A percentile compares a stretch with the other conserved stretches of the same genome.
Conservation (phyloP, 1,284 basidiomycete genomes). For the Rhodotorula glutinis region DNA sequence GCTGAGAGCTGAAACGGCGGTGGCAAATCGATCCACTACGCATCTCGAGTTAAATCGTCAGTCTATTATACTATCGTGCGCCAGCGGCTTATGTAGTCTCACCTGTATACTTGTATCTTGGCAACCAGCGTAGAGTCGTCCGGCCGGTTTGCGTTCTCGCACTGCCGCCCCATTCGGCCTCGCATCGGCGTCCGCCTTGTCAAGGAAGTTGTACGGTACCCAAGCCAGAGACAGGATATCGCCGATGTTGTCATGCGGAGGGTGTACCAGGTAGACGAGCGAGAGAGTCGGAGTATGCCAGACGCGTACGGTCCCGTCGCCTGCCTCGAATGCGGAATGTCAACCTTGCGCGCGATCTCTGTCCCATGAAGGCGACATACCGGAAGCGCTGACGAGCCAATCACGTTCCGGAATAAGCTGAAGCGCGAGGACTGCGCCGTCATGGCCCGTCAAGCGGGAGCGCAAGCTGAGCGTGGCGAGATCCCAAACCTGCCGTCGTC, state of each 20-base stretch:
- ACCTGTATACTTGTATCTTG: conserved; percentile 41
- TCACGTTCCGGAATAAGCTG: conserved; percentile 69
- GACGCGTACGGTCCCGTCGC: conserved; percentile 80
- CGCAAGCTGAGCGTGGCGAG: conserved; percentile 65
- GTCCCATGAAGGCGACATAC: neutral
- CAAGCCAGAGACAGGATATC: conserved; percentile 87
- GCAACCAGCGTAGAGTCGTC: conserved; percentile 37
- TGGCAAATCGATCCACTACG: conserved; percentile 39
- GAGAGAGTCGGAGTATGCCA: conserved; percentile 75
- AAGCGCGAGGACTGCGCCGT: conserved; percentile 77
- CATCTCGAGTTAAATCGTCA: neutral
- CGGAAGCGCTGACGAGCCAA: conserved; percentile 83
- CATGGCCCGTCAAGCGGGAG: conserved; percentile 76
- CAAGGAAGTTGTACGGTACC: conserved; percentile 62
- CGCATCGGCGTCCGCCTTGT: conserved; percentile 8
- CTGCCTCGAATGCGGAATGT: conserved; percentile 52
- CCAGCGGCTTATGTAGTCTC: too few species aligned
- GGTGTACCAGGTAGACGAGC: conserved; percentile 73
- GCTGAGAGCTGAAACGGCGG: conserved; percentile 24
- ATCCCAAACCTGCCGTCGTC: conserved; percentile 68
- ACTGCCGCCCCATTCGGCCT: conserved; percentile 1
- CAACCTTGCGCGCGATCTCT: neutral
- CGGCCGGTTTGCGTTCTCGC: conserved; percentile 18
- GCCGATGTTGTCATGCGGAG: conserved; percentile 80
- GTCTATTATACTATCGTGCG: too few species aligned